Evolutionary conservation across 2,329 filamentous ascomycete genomes (phyloP).

Genomic region (Fusarium gaditjirri): DNA sequence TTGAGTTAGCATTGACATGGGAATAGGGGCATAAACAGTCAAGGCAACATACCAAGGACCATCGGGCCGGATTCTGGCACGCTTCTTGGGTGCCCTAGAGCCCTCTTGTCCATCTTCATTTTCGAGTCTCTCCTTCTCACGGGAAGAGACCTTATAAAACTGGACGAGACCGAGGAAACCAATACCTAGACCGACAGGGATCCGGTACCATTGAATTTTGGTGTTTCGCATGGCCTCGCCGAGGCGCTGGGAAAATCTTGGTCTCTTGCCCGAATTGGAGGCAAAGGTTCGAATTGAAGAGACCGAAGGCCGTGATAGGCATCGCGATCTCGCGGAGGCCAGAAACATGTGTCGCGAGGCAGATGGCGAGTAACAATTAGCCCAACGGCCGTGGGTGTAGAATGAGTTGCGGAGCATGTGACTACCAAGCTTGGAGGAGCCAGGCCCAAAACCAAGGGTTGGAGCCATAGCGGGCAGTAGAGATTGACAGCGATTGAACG

Average conservation of each 20-base stretch:
- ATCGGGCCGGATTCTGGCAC: slow-evolving; percentile 76
- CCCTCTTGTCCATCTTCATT: slow-evolving; percentile 57
- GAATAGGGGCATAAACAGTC: slow-evolving; percentile 22
- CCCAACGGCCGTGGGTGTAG: slow-evolving; percentile 45
- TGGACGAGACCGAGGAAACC: slow-evolving; percentile 85
- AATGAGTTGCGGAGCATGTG: slow-evolving; percentile 46
- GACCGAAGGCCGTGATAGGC: slow-evolving; percentile 38
- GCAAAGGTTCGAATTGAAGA: slow-evolving; percentile 47
- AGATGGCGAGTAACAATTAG: slow-evolving; percentile 39
- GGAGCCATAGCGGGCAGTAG: slow-evolving; percentile 45
- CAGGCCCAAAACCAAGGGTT: slow-evolving; percentile 50
- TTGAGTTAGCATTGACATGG: slow-evolving; percentile 24
- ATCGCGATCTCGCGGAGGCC: slow-evolving; percentile 41
- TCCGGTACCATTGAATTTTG: slow-evolving; percentile 86
- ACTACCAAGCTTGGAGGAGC: slow-evolving; percentile 50
- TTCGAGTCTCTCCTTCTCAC: slow-evolving; percentile 63
- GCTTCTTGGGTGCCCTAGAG: slow-evolving; percentile 60
- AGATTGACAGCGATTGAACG: slow-evolving; percentile 27
- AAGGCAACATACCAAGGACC: slow-evolving; percentile 75
- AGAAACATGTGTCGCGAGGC: slow-evolving; percentile 39
- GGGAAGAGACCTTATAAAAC: slow-evolving; percentile 77
- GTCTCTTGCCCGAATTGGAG: slow-evolving; percentile 55
- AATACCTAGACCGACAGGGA: slow-evolving; percentile 86
- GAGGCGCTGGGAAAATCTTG: slow-evolving; percentile 63
- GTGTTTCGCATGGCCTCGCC: slow-evolving; percentile 61